Evolutionary conservation across 2,329 filamentous ascomycete genomes (phyloP).

Genomic region (Amylocarpus encephaloides): DNA sequence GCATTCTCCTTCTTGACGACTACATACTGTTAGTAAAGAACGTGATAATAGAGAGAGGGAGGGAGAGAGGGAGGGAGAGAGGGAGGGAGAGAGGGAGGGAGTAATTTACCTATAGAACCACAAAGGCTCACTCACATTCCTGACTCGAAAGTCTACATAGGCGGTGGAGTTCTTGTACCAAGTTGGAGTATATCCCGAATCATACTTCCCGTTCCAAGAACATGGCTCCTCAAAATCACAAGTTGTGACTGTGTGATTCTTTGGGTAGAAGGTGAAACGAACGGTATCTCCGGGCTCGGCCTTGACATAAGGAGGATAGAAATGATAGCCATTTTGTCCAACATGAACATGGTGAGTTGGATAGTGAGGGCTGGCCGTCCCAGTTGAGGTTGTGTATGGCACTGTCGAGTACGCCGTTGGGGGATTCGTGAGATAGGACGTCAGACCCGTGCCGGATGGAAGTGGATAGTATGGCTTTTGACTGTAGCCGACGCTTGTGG

Average conservation of each 20-base stretch:
- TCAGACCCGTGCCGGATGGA: not conserved
- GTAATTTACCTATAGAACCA: constrained; percentile 1
- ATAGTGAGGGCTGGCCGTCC: not conserved
- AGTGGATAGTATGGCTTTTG: not conserved
- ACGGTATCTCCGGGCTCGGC: constrained; percentile 11
- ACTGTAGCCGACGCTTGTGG: not conserved
- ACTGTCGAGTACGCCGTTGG: not conserved
- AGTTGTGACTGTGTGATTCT: constrained; percentile 10
- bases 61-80: not conserved
- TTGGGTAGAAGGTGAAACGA: constrained; percentile 8
- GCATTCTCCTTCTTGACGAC: constrained; percentile 9
- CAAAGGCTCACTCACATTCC: not conserved
- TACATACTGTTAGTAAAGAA: constrained; percentile 1
- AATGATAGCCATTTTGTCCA: constrained; percentile 9
- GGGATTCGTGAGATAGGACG: not conserved
- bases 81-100: not conserved
- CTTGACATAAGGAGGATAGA: constrained; percentile 6
- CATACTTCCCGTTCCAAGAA: constrained; percentile 6
- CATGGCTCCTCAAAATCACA: constrained; percentile 8
- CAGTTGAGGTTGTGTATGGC: not conserved
- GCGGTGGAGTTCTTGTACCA: constrained; percentile 5
- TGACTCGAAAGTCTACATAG: constrained; percentile 9
- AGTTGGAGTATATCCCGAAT: constrained; percentile 9
- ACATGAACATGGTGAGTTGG: constrained; percentile 10
- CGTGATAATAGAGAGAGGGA: no score